Percentiles rank a stretch among this genome's conserved stretches.
Evolutionary conservation across 345 rosid species (phyloP).

Genomic region (Balakata baccata): DNA sequence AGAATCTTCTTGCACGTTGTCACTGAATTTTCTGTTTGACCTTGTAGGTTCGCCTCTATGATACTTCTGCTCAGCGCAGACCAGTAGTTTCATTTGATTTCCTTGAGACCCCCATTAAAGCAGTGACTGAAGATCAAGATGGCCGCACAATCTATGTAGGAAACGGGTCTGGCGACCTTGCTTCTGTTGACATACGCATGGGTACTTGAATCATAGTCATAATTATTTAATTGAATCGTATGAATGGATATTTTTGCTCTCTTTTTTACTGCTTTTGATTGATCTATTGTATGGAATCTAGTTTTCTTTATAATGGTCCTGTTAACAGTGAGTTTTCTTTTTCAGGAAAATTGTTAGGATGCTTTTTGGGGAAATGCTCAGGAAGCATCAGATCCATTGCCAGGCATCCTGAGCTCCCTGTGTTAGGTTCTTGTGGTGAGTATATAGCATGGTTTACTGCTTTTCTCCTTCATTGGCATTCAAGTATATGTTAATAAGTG

Average conservation of each 20-base stretch:
- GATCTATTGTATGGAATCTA: background rate
- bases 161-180: conserved; percentile 90
- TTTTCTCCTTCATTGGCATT: background rate
- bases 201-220: conserved; percentile 39
- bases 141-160: conserved; percentile 77
- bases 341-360: conserved; percentile 77
- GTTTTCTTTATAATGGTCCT: conserved; percentile 6
- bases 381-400: conserved; percentile 85
- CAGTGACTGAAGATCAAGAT: conserved; percentile 67
- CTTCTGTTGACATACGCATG: conserved; percentile 81
- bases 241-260: background rate
- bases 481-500: background rate
- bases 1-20: background rate
- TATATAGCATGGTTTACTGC: background rate
- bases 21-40: conserved; percentile 10
- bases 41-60: conserved; percentile 79
- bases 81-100: conserved; percentile 90
- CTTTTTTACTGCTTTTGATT: conserved; percentile 5
- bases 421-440: conserved; percentile 93
- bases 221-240: background rate
- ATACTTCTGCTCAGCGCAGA: conserved; percentile 84
- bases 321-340: conserved; percentile 19
- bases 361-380: conserved; percentile 86
- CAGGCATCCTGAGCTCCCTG: conserved; percentile 71
- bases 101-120: conserved; percentile 70